phyloP scores from a whole-genome alignment of 306 rosid species.

The Luffa acutangula region DNA sequence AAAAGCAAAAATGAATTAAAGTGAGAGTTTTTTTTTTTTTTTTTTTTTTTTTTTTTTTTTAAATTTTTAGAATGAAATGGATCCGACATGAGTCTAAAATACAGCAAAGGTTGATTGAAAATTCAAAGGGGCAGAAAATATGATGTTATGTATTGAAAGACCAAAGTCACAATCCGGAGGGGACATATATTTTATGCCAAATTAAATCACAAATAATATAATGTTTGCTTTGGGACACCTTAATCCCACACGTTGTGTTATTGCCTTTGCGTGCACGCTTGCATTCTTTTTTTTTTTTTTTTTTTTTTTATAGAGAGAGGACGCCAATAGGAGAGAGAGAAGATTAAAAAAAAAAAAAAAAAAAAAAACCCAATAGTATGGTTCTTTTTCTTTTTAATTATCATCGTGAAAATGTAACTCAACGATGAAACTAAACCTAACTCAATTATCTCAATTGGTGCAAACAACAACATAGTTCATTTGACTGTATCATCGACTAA shows the following conservation, averaged over 20 bases:
- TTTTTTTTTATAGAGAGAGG: background rate
- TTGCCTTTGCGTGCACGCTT: slow-evolving; percentile 46
- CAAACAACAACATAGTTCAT: no score
- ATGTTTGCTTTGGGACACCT: slow-evolving; percentile 3
- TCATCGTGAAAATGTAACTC: no score
- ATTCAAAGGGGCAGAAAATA: background rate
- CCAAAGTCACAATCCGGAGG: background rate
- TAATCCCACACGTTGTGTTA: background rate
- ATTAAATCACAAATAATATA: background rate
- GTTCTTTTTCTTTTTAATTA: no score
- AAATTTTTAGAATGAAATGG: background rate
- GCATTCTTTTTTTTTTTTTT: no score
- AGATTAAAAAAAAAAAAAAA: no score
- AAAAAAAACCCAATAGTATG: background rate
- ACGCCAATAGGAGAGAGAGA: no score
- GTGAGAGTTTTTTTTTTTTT: no score
- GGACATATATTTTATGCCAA: background rate
- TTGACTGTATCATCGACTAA: no score
- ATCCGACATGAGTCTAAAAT: background rate
- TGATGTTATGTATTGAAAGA: background rate
- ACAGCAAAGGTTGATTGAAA: background rate
- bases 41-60: no score
- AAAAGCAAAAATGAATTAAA: background rate
- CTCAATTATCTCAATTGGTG: no score
- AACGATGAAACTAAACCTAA: no score